phyloP scores from a whole-genome alignment of 208 protist species.

The Balamuthia mandrillaris region DNA sequence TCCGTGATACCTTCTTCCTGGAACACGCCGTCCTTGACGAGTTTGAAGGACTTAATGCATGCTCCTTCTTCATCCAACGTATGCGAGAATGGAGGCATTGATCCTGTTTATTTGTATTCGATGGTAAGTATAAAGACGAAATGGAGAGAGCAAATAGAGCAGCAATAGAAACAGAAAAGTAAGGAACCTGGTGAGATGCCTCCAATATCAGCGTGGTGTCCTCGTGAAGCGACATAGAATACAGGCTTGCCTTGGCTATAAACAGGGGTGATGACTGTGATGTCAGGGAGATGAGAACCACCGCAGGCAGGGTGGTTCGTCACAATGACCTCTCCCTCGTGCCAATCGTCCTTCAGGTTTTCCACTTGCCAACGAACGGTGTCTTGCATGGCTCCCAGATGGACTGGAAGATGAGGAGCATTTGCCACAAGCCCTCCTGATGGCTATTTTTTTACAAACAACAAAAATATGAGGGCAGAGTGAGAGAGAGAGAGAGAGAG shows the following conservation, averaged over 20 bases:
- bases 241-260: slow-evolving; percentile 62
- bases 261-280: slow-evolving; percentile 91
- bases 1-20: slow-evolving; percentile 82
- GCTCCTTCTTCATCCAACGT: slow-evolving; percentile 86
- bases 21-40: slow-evolving; percentile 82
- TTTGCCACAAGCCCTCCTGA: slow-evolving; percentile 91
- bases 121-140: neutral
- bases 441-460: slow-evolving; percentile 52
- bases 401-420: slow-evolving; percentile 92
- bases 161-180: neutral
- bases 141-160: neutral
- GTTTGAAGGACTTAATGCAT: slow-evolving; percentile 84
- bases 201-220: slow-evolving; percentile 94
- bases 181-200: slow-evolving; percentile 85
- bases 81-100: slow-evolving; percentile 89
- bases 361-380: slow-evolving; percentile 81
- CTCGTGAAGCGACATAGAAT: slow-evolving; percentile 89
- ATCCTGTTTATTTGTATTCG: slow-evolving; percentile 6
- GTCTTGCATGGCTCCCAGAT: slow-evolving; percentile 90
- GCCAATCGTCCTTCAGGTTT: slow-evolving; percentile 60
- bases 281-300: slow-evolving; percentile 91
- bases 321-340: slow-evolving; percentile 85
- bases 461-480: neutral
- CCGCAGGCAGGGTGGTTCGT: slow-evolving; percentile 89
- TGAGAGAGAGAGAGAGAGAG: neutral